Conservation (phyloP, 495 filamentous ascomycete genomes). For the Delitschia confertaspora region DNA sequence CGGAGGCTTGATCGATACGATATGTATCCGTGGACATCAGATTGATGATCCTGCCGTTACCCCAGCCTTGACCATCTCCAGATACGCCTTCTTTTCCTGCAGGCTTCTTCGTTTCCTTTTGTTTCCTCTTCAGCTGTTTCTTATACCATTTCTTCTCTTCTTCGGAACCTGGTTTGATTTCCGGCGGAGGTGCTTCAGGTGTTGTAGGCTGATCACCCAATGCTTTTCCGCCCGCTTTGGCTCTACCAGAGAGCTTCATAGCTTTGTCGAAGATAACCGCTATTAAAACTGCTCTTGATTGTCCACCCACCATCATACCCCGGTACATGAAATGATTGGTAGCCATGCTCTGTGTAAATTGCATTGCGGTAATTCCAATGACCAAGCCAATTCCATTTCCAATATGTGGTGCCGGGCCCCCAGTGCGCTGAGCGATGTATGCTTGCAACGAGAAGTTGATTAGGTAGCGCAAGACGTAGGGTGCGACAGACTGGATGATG, state of each 20-base stretch:
- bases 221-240: constrained; percentile 36
- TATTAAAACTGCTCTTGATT: constrained; percentile 36
- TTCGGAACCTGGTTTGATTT: constrained; percentile 33
- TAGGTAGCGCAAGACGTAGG: constrained; percentile 39
- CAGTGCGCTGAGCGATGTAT: constrained; percentile 44
- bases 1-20: constrained; percentile 74
- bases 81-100: constrained; percentile 42
- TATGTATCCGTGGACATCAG: constrained; percentile 92
- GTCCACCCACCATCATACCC: constrained; percentile 37
- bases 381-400: constrained; percentile 37
- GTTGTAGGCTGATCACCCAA: too few species aligned
- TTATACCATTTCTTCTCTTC: constrained; percentile 43
- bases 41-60: constrained; percentile 80
- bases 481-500: constrained; percentile 64
- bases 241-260: constrained; percentile 37
- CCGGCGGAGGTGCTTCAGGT: constrained; percentile 23
- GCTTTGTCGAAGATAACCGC: constrained; percentile 43
- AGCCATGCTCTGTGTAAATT: constrained; percentile 33
- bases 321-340: constrained; percentile 40
- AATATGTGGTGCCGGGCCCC: constrained; percentile 27
- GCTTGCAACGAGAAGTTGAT: constrained; percentile 50
- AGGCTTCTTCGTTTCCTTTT: constrained; percentile 29
- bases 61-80: constrained; percentile 72
- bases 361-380: constrained; percentile 35
- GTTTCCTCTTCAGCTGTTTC: constrained; percentile 37